A percentile compares a stretch with the other conserved stretches of the same genome.
Evolutionary conservation across 176 grass and related monocot species (phyloP).

Genomic region (Eleusine coracana): DNA sequence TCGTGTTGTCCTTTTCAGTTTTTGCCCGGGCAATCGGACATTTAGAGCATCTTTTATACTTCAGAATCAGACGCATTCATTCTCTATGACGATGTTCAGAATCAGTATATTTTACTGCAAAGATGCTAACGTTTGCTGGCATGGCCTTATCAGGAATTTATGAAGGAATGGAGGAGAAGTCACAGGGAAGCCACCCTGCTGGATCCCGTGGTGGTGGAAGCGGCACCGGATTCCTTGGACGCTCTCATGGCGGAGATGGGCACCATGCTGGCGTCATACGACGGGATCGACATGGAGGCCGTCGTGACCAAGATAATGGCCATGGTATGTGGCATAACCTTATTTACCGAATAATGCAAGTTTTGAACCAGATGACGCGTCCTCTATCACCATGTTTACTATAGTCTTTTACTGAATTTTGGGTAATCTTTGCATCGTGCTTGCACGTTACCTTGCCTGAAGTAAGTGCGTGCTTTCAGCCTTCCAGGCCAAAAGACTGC

Average conservation of each 20-base stretch:
- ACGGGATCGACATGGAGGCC: conserved; percentile 61
- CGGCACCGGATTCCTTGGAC: conserved; percentile 75
- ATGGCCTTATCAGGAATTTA: conserved; percentile 56
- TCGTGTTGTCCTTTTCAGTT: background rate
- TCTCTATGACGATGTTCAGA: background rate
- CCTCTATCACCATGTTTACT: background rate
- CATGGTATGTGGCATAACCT: conserved; percentile 34
- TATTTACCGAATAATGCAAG: background rate
- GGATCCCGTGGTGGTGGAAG: conserved; percentile 64
- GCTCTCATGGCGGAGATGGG: conserved; percentile 72
- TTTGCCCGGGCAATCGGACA: background rate
- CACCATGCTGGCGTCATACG: conserved; percentile 57
- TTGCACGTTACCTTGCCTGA: conserved; percentile 36
- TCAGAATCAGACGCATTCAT: background rate
- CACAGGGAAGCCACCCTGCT: conserved; percentile 48
- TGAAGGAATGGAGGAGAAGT: conserved; percentile 65
- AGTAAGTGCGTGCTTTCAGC: conserved; percentile 20
- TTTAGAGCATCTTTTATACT: background rate
- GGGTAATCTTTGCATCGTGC: conserved; percentile 12
- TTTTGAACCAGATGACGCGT: background rate
- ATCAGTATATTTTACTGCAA: background rate
- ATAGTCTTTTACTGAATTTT: background rate
- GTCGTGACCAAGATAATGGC: conserved; percentile 68
- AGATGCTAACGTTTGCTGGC: background rate
- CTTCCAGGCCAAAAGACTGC: conserved; percentile 38